Evolutionary conservation across 1,139 yeast species (phyloP).

Genomic region (Saccharomyces hybrid): DNA sequence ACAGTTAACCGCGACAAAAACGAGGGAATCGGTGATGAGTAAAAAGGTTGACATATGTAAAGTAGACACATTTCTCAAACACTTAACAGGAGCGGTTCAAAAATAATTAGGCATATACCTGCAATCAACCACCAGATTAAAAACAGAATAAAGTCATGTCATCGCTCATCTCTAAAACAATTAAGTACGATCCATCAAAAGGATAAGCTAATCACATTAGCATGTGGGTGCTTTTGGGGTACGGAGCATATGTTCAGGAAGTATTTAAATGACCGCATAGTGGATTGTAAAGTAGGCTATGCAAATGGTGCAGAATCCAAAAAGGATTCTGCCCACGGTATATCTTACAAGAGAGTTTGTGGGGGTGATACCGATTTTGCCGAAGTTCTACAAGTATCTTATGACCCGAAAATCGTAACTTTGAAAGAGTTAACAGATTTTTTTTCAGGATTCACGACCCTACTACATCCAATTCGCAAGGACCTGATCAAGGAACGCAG

Average conservation of each 20-base stretch:
- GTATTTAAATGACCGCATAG: conserved; percentile 48
- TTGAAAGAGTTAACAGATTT: conserved; percentile 65
- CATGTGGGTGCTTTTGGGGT: conserved; percentile 95
- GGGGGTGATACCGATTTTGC: conserved; percentile 62
- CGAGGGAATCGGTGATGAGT: background rate
- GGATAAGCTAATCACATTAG: conserved; percentile 52
- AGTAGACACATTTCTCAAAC: background rate
- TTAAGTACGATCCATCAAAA: conserved; percentile 35
- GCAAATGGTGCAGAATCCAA: conserved; percentile 57
- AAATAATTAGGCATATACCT: background rate
- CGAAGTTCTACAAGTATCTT: conserved; percentile 76
- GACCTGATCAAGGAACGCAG: conserved; percentile 78
- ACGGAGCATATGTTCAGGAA: conserved; percentile 77
- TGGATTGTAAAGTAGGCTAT: conserved; percentile 80
- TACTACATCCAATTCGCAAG: conserved; percentile 55
- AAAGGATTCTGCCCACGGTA: conserved; percentile 35
- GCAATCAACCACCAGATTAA: background rate
- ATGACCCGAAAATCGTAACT: conserved; percentile 57
- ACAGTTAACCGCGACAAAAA: background rate
- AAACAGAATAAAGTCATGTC: background rate
- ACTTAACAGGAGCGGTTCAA: background rate
- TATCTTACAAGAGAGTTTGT: conserved; percentile 75
- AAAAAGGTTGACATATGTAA: background rate
- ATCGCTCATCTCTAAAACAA: conserved; percentile 27
- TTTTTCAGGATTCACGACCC: conserved; percentile 88